These are phyloP conservation scores for Hypoxylon rickii DNA, from an alignment of 495 filamentous ascomycete genomes.

Conservation along the genomic window DNA sequence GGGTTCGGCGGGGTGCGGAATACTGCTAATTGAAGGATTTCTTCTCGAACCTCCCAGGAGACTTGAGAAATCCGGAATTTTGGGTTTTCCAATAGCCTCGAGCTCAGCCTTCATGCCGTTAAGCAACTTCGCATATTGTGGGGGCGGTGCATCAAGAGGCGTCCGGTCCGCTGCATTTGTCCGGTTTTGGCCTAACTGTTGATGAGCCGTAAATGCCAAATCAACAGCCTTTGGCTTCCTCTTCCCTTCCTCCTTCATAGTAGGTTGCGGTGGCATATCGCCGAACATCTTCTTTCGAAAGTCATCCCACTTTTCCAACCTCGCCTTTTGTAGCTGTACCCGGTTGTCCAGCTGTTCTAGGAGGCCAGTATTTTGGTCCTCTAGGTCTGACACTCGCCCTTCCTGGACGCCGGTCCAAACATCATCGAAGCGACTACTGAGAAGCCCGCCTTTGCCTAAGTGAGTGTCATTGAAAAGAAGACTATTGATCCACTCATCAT, in stretches of 20 bases:
- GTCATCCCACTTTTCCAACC: constrained; percentile 73
- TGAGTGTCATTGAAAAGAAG: constrained; percentile 67
- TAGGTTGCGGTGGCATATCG: constrained; percentile 29
- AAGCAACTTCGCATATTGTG: constrained; percentile 52
- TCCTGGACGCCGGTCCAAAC: constrained; percentile 66
- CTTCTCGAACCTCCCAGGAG: constrained; percentile 11
- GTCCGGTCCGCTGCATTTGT: constrained; percentile 14
- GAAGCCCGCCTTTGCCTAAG: constrained; percentile 62
- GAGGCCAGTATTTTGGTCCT: constrained; percentile 50
- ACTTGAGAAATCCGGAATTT: constrained; percentile 32
- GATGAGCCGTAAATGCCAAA: constrained; percentile 56
- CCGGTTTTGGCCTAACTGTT: constrained; percentile 39
- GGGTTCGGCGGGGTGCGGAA: constrained; percentile 6
- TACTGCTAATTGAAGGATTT: not conserved
- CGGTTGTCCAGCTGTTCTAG: constrained; percentile 66
- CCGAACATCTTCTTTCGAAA: constrained; percentile 60
- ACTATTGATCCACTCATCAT: constrained; percentile 67
- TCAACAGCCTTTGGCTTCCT: constrained; percentile 46
- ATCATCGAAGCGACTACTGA: constrained; percentile 66
- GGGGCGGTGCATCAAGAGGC: constrained; percentile 19
- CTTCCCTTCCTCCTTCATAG: constrained; percentile 22
- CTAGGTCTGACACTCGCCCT: constrained; percentile 57
- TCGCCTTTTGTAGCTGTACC: constrained; percentile 62
- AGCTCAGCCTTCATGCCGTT: constrained; percentile 48
- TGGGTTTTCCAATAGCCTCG: constrained; percentile 30